Base-by-base conservation (phyloP, 352 stramenopile species). In the Phytopythium ostracodes region DNA sequence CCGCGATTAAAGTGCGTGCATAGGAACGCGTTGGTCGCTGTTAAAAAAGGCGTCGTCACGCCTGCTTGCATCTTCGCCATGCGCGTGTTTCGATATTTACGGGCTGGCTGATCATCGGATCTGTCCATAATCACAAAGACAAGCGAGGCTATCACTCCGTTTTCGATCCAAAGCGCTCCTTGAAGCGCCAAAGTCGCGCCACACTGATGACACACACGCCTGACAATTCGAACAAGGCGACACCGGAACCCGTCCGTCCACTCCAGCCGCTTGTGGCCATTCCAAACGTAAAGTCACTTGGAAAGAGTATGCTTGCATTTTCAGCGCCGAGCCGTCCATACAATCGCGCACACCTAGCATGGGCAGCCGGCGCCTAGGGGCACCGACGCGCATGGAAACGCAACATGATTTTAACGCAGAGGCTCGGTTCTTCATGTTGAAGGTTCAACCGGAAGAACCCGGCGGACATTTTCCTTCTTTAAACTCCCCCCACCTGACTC, bases 331-430 rank as follows among this genome's bases (percentile, higher is more conserved):
- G 11, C 14, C 33, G 33, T 14, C 43, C 44, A 51, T 31, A 18
- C 22, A 25, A 3, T 51, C n/a, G n/a, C 9, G 38, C 44, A 24
- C 42, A 35, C n/a, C 50, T 65, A 52, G 15, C 40, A 44, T 50
- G 55, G 61, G 46, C 60, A 43, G 61, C 49, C 29, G 25, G 2
- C 27, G 31, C 51, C 5, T 52, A 15, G 46, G n/a, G 27, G 33
- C 46, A n/a, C 22, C 17, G 18, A 49, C 38, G 44, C 42, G 49
- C 40, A 9, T 55, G 38, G 67, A 74, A 71, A 74, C 67, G 67
- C 67, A 74, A 71, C 12, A 56, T 63, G 43, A 38, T 71, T 71
- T 68, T 71, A 59, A 68, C 35, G 25, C 14, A 6, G 18, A n/a
- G 18, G 8, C 24, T 20, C 46, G 4, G 25, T 35, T 53, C 44